Conservation (phyloP, 805 yeast genomes). For the Cyberlindnera subsufficiens region DNA sequence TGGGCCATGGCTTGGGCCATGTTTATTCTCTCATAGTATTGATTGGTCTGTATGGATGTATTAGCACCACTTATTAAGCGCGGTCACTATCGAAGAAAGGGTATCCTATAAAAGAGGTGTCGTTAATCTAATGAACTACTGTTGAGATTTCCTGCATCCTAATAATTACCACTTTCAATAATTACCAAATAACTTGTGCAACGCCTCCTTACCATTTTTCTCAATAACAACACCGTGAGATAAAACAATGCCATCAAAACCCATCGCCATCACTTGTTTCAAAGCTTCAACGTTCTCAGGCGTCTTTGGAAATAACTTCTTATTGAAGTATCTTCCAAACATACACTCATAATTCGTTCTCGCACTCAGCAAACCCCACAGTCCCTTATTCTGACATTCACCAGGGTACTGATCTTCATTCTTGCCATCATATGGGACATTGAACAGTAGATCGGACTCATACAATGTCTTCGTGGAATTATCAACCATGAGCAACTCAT, state of each 20-base stretch:
- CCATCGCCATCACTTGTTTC: conserved; percentile 28
- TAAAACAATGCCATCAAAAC: conserved; percentile 42
- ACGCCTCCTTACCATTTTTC: conserved; percentile 24
- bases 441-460: conserved; percentile 58
- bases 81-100: too few relatives aligned
- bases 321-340: conserved; percentile 29
- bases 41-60: too few relatives aligned
- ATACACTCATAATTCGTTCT: conserved; percentile 35
- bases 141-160: too few relatives aligned
- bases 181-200: too few relatives aligned
- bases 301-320: conserved; percentile 17
- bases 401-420: conserved; percentile 44
- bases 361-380: conserved; percentile 32
- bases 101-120: too few relatives aligned
- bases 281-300: conserved; percentile 13
- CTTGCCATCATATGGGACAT: conserved; percentile 42
- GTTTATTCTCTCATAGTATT: too few relatives aligned
- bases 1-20: too few relatives aligned
- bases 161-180: too few relatives aligned
- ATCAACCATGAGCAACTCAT: conserved; percentile 51
- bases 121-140: too few relatives aligned
- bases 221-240: conserved; percentile 60
- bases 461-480: conserved; percentile 40
- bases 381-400: conserved; percentile 39
- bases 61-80: too few relatives aligned